Base-by-base conservation (phyloP, 192 early-diverging fungal species). In the Rhizoclosmatium sp. region DNA sequence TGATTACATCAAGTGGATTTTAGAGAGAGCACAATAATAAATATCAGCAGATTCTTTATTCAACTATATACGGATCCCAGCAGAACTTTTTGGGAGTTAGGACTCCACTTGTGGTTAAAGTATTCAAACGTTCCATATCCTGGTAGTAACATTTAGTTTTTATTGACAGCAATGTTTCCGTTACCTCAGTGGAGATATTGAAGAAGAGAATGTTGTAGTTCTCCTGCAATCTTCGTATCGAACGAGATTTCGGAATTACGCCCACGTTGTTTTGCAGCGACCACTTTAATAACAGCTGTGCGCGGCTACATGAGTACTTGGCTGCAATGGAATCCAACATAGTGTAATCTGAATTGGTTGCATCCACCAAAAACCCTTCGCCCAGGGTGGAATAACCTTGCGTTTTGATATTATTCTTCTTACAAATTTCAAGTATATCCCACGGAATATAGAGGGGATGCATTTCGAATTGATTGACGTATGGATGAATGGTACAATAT, bases 211-310 rank as follows among this genome's bases (percentile, higher is more conserved):
- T 60, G 12, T 78, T 56, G 65, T 86, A 60, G 69, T 88, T 88
- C 67, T 86, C 87, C 23, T 39, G 39, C 58, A 88, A 19, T 10
- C 87, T 39, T 3, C 5, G 69, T 47, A 19, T 40, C 23, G 14
- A 68, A 59, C 72, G 81, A 1, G 82, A 65, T 65, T 87, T 87
- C 19, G 85, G 82, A 47, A 84, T 79, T 3, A 87, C 81, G n/a
- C 14, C 31, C 2, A 70, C 21, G 2, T 69, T 51, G 4, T 75
- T 73, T 39, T 62, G 31, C 2, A 84, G 12, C 21, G 81, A 81
- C 85, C 85, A 87, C 40, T n/a, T 7, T 2, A 87, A 44, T 51
- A 87, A 72, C 49, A 84, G 48, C 49, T 87, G 85, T 2, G 85
- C 85, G 4, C 60, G 58, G 21, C 78, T 79, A n/a, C 59, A 67